Evolutionary conservation across 169 alveolate species (phyloP).

Genomic region (Plasmodium gallinaceum): DNA sequence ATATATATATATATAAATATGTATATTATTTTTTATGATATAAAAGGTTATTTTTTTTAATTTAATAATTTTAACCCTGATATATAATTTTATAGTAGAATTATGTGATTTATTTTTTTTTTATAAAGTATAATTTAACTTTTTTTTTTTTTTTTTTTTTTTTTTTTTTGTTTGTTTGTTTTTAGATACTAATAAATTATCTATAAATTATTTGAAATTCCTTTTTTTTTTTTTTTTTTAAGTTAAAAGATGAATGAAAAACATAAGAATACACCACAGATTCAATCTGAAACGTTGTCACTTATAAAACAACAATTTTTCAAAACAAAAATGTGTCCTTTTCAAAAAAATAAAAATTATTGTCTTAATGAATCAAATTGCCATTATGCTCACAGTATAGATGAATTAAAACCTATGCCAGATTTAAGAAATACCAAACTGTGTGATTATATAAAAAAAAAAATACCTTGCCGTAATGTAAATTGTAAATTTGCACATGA

Average conservation of each 20-base stretch:
- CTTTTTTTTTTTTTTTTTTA: neutral
- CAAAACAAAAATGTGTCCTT: slow-evolving; percentile 77
- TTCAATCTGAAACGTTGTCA: slow-evolving; percentile 63
- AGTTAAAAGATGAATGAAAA: slow-evolving; percentile 40
- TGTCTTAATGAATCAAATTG: slow-evolving; percentile 79
- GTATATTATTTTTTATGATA: neutral
- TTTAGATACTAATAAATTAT: neutral
- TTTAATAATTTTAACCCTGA: neutral
- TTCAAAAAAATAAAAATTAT: slow-evolving; percentile 71
- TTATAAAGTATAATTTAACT: neutral
- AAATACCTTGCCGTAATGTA: slow-evolving; percentile 44
- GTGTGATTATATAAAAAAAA: slow-evolving; percentile 80
- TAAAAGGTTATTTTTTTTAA: neutral
- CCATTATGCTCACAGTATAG: slow-evolving; percentile 82
- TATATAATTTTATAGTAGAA: slow-evolving; percentile 4
- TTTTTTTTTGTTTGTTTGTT: neutral
- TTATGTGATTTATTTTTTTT: neutral
- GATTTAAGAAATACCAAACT: slow-evolving; percentile 82
- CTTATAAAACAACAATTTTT: slow-evolving; percentile 75
- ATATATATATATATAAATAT: neutral
- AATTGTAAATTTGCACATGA: slow-evolving; percentile 84
- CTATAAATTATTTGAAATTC: slow-evolving; percentile 25
- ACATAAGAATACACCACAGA: slow-evolving; percentile 24
- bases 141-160: slow-evolving; percentile 10
- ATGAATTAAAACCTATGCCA: slow-evolving; percentile 83